Evolutionary conservation across 2,329 filamentous ascomycete species (phyloP).

Genomic region (Aspergillus sojae): DNA sequence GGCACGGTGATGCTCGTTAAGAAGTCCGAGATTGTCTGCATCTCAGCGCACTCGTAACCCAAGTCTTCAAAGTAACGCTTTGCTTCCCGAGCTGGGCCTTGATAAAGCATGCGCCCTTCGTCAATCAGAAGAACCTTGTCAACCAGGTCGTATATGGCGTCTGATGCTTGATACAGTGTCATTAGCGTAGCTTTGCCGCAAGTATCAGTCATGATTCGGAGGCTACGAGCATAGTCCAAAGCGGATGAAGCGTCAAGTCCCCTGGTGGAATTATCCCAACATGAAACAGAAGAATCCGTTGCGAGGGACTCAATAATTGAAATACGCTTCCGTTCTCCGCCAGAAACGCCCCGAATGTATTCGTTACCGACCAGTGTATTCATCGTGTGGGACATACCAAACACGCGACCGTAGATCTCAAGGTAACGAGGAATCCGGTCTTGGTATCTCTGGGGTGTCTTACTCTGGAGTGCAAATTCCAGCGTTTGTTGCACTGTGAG

Average conservation of each 20-base stretch:
- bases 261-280: conserved; percentile 75
- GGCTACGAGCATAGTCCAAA: conserved; percentile 68
- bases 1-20: conserved; percentile 71
- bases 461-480: conserved; percentile 69
- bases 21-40: conserved; percentile 72
- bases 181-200: conserved; percentile 67
- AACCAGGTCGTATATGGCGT: conserved; percentile 68
- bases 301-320: conserved; percentile 73
- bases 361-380: conserved; percentile 66
- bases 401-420: conserved; percentile 69
- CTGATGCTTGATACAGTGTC: conserved; percentile 68
- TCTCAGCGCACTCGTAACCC: conserved; percentile 59
- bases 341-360: conserved; percentile 64
- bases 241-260: conserved; percentile 74
- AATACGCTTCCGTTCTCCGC: conserved; percentile 74
- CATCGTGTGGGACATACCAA: conserved; percentile 71
- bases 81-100: conserved; percentile 59
- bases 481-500: conserved; percentile 74
- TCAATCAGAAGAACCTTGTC: conserved; percentile 77
- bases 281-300: conserved; percentile 68
- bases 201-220: conserved; percentile 71
- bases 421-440: conserved; percentile 66
- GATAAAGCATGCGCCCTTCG: conserved; percentile 65
- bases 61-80: conserved; percentile 65
- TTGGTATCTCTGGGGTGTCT: conserved; percentile 65